Base-by-base conservation (phyloP, 225 moss, liverwort and hornwort species). In the Ulota crispa region DNA sequence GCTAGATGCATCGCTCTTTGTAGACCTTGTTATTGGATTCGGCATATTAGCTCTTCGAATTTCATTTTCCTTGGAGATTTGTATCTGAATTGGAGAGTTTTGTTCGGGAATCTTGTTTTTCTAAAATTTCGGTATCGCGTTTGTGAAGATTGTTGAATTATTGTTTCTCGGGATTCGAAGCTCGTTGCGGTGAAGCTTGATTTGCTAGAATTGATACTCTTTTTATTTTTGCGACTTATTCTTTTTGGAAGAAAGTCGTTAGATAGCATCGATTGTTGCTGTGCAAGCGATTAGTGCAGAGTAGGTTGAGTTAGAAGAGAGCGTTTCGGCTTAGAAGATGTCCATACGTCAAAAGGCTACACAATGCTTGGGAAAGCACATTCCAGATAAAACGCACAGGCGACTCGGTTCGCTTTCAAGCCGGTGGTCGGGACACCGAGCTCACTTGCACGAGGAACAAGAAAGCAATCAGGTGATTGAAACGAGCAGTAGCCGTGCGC, bases 341-440 rank as follows among this genome's bases (percentile, higher is more conserved):
- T 78, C 86, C 78, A 56, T 89, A 10, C 82, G 85, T 0, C 78
- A 70, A 79, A 81, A 45, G 71, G 75, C 81, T 23, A 68, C 81
- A 10, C 75, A 86, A 67, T 79, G 89, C 41, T 45, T 84, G 75
- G 83, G 83, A 61, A 78, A 81, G 78, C 78, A 73, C 66, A 19
- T 78, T 30, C 61, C 88, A 37, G 85, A 72, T 20, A 78, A 68
- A 37, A 66, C 83, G 28, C 62, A 73, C 4, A 69, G 52, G 31
- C 80, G 76, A 43, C 54, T 47, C 19, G 78, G 76, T 36, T 66
- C 68, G 23, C 45, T 72, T 23, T 73, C 71, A 7, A 82, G 72
- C 20, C 85, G 75, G 34, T 82, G 86, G 84, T 32, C 47, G 8
- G 84, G 76, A 31, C 75, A 76, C 0, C 67, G 62, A 21, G 16